These are phyloP conservation scores for Catharanthus roseus DNA, from an alignment of 257 asterid species.

Conservation along the genomic window DNA sequence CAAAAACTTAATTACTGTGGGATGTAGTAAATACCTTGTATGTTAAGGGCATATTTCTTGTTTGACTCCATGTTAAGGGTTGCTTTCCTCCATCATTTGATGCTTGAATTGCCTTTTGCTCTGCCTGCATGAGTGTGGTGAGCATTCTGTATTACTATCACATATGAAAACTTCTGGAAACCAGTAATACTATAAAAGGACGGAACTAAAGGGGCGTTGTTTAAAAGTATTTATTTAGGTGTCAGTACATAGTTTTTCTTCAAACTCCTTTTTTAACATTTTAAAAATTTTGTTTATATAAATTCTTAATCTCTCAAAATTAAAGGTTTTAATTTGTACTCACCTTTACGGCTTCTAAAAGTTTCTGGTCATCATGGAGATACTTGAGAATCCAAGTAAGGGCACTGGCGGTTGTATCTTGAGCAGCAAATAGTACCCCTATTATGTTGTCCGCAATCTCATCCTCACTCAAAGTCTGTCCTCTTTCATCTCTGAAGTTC, in stretches of 20 bases:
- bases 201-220: no score
- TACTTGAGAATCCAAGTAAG: slow-evolving; percentile 87
- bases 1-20: background rate
- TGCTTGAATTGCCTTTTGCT: slow-evolving; percentile 46
- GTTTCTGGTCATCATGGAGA: slow-evolving; percentile 51
- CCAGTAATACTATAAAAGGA: no score
- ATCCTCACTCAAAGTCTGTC: slow-evolving; percentile 39
- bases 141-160: background rate
- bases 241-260: no score
- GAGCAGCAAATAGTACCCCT: slow-evolving; percentile 92
- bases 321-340: no score
- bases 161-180: no score
- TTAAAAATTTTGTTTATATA: no score
- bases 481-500: slow-evolving; percentile 43
- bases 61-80: slow-evolving; percentile 60
- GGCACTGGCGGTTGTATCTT: slow-evolving; percentile 85
- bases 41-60: slow-evolving; percentile 77
- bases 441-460: slow-evolving; percentile 76
- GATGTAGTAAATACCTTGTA: slow-evolving; percentile 40
- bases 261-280: no score
- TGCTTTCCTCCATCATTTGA: slow-evolving; percentile 44
- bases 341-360: slow-evolving; percentile 68
- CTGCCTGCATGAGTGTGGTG: slow-evolving; percentile 33
- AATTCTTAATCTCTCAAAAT: no score
- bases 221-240: no score